Evolutionary conservation across 495 filamentous ascomycete genomes (phyloP), one percentile per base, ranked within the genome.

Genomic region (Tuber aestivum): DNA sequence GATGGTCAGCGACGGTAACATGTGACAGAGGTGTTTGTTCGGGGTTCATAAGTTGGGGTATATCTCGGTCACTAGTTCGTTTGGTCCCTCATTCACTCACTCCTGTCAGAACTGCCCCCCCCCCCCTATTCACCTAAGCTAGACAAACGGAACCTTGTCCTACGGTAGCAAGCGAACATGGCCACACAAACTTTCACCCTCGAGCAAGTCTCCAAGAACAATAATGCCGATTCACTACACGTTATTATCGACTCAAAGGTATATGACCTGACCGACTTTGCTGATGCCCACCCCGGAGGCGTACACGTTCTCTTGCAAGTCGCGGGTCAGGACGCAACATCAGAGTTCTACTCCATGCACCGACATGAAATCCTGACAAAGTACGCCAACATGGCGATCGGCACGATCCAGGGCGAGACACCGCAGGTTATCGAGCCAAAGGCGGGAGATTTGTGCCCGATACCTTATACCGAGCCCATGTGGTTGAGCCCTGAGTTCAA

Each of bases 231-330:
- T 82, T 91, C 90, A 21, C 89, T 90, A 74, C 93, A 92, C 90
- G 90, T 94, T 80, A 91, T 97, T 81, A 90, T 97, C 80, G 94
- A 97, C 86, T 90, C 91, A 75, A 92, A 92, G 79, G 93, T 95
- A 79, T 97, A 97, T 87, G 94, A 97, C 85, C 91, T 95, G 69
- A 92, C 92, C 68, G 94, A 96, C 74, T 97, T 97, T 84, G 86
- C 95, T 74, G 93, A 94, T 86, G 94, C 94, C 75, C 94, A 97
- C 82, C 94, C 94, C 32, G 94, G 94, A 78, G 95, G 95, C 86
- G 94, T 97, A 85, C 96, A 99, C 88, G 95, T 97, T 79, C 87
- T 99, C 41, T 89, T 98, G 76, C 96, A 99, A 83, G 94, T 98
- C 76, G 95, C 87, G 79, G 95, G 95, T 81, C 93, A 97, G 86